Conservation (phyloP, 2,329 filamentous ascomycete genomes). For the Grosmannia penicillata region DNA sequence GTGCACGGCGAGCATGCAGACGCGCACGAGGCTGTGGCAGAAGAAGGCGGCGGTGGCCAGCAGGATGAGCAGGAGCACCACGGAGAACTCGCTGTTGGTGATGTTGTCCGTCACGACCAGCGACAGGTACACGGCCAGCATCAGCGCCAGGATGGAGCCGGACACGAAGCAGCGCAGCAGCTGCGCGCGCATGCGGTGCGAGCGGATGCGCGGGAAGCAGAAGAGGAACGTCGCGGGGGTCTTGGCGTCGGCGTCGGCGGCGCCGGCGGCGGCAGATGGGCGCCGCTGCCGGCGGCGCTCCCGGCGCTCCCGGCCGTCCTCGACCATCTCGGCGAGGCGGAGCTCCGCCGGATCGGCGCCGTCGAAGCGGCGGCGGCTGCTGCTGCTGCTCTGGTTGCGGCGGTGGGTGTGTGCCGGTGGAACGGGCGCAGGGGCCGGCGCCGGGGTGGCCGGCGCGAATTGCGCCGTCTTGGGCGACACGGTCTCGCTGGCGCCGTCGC, state of each 20-base stretch:
- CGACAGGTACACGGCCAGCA: slow-evolving; percentile 54
- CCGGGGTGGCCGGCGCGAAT: slow-evolving; percentile 14
- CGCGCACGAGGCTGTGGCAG: slow-evolving; percentile 60
- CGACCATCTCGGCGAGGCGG: slow-evolving; percentile 28
- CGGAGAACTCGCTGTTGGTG: slow-evolving; percentile 56
- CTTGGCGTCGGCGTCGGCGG: slow-evolving; percentile 16
- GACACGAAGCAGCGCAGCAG: slow-evolving; percentile 50
- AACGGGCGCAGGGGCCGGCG: no score
- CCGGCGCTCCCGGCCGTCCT: slow-evolving; percentile 22
- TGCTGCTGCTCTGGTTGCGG: background rate
- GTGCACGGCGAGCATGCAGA: slow-evolving; percentile 51
- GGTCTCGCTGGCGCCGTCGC: slow-evolving; percentile 6
- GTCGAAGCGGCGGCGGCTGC: slow-evolving; percentile 15
- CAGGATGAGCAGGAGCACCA: slow-evolving; percentile 67
- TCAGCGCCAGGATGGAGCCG: slow-evolving; percentile 41
- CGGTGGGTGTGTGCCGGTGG: no score
- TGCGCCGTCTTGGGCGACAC: slow-evolving; percentile 32
- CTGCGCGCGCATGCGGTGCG: slow-evolving; percentile 35
- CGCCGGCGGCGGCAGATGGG: background rate
- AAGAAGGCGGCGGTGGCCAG: slow-evolving; percentile 64
- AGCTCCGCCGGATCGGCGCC: slow-evolving; percentile 33
- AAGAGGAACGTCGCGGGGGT: slow-evolving; percentile 35
- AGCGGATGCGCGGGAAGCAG: slow-evolving; percentile 41
- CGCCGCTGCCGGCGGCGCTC: slow-evolving; percentile 4
- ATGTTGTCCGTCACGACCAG: slow-evolving; percentile 52